Percentiles rank a stretch among this genome's conserved stretches.
Evolutionary conservation across 1,284 basidiomycete species (phyloP).

Genomic region (Filobasidium uniguttulatum): DNA sequence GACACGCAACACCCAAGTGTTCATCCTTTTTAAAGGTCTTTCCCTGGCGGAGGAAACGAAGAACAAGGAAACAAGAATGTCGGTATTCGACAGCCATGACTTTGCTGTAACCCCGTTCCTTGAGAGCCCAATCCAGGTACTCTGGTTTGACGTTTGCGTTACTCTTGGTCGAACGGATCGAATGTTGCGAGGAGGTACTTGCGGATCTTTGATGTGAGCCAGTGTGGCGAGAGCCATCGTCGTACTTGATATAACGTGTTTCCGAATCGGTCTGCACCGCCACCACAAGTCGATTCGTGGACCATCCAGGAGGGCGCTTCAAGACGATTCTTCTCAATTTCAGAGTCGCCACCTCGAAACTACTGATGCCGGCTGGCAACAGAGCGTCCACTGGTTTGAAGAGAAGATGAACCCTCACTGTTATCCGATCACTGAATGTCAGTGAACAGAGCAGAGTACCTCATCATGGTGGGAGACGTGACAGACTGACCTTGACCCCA

Average conservation of each 20-base stretch:
- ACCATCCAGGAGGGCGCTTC: conserved; percentile 3
- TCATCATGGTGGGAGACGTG: not conserved
- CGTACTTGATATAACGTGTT: not conserved
- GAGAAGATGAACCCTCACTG: conserved; percentile 31
- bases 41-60: conserved; percentile 23
- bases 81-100: conserved; percentile 32
- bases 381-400: conserved; percentile 36
- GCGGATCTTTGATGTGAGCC: too few relatives aligned
- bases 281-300: conserved; percentile 5
- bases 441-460: not conserved
- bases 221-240: too few relatives aligned
- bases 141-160: not conserved
- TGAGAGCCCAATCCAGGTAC: conserved; percentile 20
- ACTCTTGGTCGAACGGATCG: not conserved
- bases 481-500: conserved; percentile 23
- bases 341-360: conserved; percentile 32
- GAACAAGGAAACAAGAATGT: conserved; percentile 31
- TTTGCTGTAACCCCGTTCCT: conserved; percentile 14
- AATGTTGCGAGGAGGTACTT: not conserved
- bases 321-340: conserved; percentile 22
- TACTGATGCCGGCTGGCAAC: conserved; percentile 26
- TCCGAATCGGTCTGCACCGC: conserved; percentile 11
- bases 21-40: conserved; percentile 27
- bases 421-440: not conserved
- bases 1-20: conserved; percentile 23